Base-by-base conservation (phyloP, 2,329 filamentous ascomycete species). In the Chaetomium sp. region DNA sequence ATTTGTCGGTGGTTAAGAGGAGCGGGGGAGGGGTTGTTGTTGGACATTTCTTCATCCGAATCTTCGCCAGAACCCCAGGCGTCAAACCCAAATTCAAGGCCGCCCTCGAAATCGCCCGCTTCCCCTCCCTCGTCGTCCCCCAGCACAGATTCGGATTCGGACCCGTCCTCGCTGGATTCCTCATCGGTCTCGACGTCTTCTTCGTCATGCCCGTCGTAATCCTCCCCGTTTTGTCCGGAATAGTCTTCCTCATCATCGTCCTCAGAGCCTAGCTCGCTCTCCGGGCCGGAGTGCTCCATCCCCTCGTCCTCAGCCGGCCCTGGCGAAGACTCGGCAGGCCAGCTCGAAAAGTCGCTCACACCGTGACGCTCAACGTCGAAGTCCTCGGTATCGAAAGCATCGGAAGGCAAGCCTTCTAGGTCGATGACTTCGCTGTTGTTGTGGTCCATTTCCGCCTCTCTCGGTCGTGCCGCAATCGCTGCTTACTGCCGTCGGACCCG, bases 371-470 rank as follows among this genome's bases (percentile, higher is more conserved):
- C 64, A n/a, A 54, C 29, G 27, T 65, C 60, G 19, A 50, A 33
- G 16, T 65, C 60, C 45, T 60, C 60, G 35, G 38, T 45, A 13
- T 56, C 55, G 12, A 60, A 60, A 9, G 58, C 50, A 61, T 62
- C 47, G 8, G 60, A 60, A n/a, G 60, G 49, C 4, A 65, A 2
- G 31, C 51, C 60, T n/a, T 62, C 58, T n/a, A 62, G 21, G 21
- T 63, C 45, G 35, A 53, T 53, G 19, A n/a, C 19, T 3, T 29
- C 27, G 27, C 27, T 29, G 3, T 29, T 6, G 27, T 29, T 3
- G 6, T 29, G 3, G 27, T 65, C 60, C 13, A 50, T 33, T 12
- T 64, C 60, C 45, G 57, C 60, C 23, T 23, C n/a, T 23, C 38
- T 49, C 21, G 38, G 12, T 8, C 23, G 13, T 6, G 16, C 10